Evolutionary conservation across 306 rosid species (phyloP).

Genomic region (Vachellia pachyceras): DNA sequence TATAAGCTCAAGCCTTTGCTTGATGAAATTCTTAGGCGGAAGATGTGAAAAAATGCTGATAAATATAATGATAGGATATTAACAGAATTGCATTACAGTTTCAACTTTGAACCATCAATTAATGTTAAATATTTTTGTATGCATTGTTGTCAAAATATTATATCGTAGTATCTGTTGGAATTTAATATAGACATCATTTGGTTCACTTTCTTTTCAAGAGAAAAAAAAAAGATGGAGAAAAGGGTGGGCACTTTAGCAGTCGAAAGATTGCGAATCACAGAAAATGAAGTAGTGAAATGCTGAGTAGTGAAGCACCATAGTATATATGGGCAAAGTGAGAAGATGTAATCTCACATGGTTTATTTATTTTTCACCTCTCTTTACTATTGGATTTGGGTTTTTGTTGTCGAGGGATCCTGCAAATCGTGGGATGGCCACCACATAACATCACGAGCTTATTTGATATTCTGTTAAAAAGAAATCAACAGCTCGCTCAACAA

Average conservation of each 20-base stretch:
- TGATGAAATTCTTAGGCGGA: background rate
- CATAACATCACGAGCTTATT: no score
- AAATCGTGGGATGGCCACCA: background rate
- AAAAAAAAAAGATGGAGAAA: background rate
- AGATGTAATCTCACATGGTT: background rate
- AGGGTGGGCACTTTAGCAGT: background rate
- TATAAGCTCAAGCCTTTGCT: background rate
- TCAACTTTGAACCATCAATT: background rate
- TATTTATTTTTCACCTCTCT: background rate
- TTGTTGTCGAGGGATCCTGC: background rate
- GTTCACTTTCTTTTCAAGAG: background rate
- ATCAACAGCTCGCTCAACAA: no score
- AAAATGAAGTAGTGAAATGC: background rate
- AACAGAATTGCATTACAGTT: background rate
- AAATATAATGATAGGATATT: background rate
- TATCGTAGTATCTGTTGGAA: background rate
- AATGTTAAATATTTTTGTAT: background rate
- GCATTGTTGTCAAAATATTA: background rate
- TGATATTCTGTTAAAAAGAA: no score
- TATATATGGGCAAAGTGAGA: background rate
- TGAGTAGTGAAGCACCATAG: slow-evolving; percentile 19
- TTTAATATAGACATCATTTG: background rate
- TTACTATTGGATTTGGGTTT: slow-evolving; percentile 16
- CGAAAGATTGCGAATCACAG: slow-evolving; percentile 4
- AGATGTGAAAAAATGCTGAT: background rate